A percentile compares a stretch with the other conserved stretches of the same genome.
phyloP scores from a whole-genome alignment of 2,329 filamentous ascomycete genomes.

The Arachnopeziza araneosa region DNA sequence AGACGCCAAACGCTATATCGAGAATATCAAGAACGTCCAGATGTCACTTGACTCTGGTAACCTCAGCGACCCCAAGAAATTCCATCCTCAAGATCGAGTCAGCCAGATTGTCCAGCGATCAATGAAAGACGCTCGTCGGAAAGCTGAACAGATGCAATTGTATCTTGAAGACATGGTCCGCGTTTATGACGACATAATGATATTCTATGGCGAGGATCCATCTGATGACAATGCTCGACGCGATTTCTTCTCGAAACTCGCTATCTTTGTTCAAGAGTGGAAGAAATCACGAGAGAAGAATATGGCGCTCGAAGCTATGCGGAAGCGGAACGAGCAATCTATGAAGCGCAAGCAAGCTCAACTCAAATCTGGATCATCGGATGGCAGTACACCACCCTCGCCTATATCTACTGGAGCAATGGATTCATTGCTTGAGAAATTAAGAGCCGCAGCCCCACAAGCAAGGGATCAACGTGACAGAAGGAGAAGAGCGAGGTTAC shows the following conservation, averaged over 20 bases:
- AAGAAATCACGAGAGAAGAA: constrained; percentile 97
- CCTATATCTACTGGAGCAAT: constrained; percentile 82
- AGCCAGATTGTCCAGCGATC: constrained; percentile 82
- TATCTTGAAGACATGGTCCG: constrained; percentile 91
- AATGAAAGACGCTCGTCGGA: constrained; percentile 95
- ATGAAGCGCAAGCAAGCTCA: constrained; percentile 82
- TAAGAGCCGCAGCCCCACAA: constrained; percentile 88
- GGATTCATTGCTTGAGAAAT: constrained; percentile 91
- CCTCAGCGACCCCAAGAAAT: constrained; percentile 92
- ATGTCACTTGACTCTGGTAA: constrained; percentile 88
- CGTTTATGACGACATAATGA: constrained; percentile 91
- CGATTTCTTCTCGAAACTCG: constrained; percentile 93
- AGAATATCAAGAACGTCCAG: constrained; percentile 92
- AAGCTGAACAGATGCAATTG: constrained; percentile 91
- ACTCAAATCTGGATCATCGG: constrained; percentile 46
- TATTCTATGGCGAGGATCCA: constrained; percentile 92
- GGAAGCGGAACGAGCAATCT: constrained; percentile 79
- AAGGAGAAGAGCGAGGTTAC: constrained; percentile 77
- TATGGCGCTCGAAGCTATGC: constrained; percentile 70
- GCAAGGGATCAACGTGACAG: constrained; percentile 84
- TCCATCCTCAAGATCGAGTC: constrained; percentile 95
- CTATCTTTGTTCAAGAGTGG: constrained; percentile 86
- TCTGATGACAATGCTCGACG: constrained; percentile 86
- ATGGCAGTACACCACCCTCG: constrained; percentile 48
- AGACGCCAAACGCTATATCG: constrained; percentile 88